Conservation (phyloP, 768 basidiomycete species). For the Russula vinacea region DNA sequence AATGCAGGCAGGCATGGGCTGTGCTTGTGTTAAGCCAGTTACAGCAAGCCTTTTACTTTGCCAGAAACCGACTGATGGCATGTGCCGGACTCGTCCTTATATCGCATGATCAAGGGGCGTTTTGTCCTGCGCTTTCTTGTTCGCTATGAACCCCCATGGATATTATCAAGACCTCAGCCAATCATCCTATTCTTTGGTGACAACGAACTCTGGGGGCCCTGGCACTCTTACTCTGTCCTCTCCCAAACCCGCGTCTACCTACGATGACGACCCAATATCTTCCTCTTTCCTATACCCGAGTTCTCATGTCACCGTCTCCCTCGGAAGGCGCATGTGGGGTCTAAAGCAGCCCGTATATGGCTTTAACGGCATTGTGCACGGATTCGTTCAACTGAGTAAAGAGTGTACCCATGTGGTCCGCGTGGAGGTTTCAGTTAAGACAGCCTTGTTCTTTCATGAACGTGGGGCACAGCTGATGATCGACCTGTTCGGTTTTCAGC, state of each 20-base stretch:
- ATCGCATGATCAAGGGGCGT: neutral
- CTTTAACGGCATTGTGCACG: constrained; percentile 42
- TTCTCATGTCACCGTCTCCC: constrained; percentile 42
- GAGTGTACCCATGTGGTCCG: constrained; percentile 40
- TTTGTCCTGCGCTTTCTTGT: too few species aligned
- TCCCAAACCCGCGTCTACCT: neutral
- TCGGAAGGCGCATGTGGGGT: constrained; percentile 43
- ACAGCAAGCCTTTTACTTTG: too few species aligned
- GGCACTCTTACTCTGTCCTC: neutral
- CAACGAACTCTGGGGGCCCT: constrained; percentile 3
- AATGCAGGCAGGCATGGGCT: neutral
- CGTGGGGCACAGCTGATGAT: constrained; percentile 4
- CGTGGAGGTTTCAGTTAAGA: constrained; percentile 41
- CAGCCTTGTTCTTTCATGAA: neutral
- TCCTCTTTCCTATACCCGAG: constrained; percentile 36
- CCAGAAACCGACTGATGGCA: neutral
- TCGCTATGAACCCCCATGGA: neutral
- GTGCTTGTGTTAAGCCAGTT: too few species aligned
- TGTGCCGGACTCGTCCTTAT: neutral
- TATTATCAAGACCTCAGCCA: neutral
- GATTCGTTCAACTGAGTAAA: constrained; percentile 38
- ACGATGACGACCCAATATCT: neutral
- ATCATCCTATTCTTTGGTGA: constrained; percentile 20
- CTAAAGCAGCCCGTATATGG: constrained; percentile 44
- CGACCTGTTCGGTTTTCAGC: constrained; percentile 32